Conservation (phyloP, 768 basidiomycete species). For the Lentinula sp. region DNA sequence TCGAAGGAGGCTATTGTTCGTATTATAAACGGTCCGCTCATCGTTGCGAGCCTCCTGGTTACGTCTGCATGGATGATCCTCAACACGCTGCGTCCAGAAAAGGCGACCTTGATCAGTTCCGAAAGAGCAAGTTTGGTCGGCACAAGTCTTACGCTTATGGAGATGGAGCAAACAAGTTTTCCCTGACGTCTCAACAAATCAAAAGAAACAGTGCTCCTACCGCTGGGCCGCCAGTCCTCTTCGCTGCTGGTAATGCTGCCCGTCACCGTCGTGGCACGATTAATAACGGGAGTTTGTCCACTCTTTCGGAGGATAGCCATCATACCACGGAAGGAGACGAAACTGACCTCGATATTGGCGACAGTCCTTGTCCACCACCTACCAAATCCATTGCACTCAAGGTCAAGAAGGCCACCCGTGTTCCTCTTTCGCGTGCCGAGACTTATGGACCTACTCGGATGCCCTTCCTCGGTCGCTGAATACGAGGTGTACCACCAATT, state of each 20-base stretch:
- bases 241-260: conserved; percentile 66
- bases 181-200: conserved; percentile 30
- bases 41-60: conserved; percentile 76
- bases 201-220: conserved; percentile 67
- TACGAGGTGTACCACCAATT: not conserved
- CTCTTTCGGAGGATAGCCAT: conserved; percentile 65
- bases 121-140: conserved; percentile 80
- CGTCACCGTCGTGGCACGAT: conserved; percentile 51
- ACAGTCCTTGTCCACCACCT: conserved; percentile 84
- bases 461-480: conserved; percentile 15
- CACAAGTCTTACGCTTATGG: conserved; percentile 92
- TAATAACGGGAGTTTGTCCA: conserved; percentile 36
- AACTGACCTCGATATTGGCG: conserved; percentile 73
- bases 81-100: conserved; percentile 71
- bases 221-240: conserved; percentile 44
- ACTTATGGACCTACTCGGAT: conserved; percentile 63
- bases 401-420: conserved; percentile 38
- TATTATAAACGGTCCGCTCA: conserved; percentile 67
- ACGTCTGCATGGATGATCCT: conserved; percentile 95
- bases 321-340: conserved; percentile 60
- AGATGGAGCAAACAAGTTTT: conserved; percentile 47
- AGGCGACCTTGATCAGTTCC: conserved; percentile 88
- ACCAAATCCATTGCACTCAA: conserved; percentile 51
- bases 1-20: conserved; percentile 92
- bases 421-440: conserved; percentile 53